A percentile compares a stretch with the other conserved stretches of the same genome.
These are phyloP conservation scores for Metrosideros polymorpha DNA, from an alignment of 441 rosid species.

Conservation along the genomic window DNA sequence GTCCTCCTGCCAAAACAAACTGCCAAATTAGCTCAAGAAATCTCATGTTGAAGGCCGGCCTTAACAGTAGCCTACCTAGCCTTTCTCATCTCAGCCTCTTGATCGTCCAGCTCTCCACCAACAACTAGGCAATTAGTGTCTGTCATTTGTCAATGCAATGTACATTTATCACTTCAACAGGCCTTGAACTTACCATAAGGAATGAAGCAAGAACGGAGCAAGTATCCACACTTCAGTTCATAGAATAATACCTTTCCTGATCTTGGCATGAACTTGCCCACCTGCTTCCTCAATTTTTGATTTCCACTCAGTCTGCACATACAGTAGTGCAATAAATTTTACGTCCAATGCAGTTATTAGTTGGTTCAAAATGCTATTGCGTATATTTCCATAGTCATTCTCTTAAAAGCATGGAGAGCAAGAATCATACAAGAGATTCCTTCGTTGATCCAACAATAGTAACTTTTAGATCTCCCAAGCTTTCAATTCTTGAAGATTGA, in stretches of 20 bases:
- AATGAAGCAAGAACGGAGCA: background rate
- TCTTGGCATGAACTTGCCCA: constrained; percentile 60
- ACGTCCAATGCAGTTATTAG: background rate
- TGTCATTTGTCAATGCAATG: constrained; percentile 12
- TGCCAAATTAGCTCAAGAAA: constrained; percentile 1
- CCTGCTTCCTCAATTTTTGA: constrained; percentile 69
- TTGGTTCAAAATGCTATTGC: background rate
- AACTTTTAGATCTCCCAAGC: constrained; percentile 64
- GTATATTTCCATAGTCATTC: background rate
- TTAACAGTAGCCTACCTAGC: constrained; percentile 55
- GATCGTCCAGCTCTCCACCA: constrained; percentile 44
- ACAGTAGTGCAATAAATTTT: background rate
- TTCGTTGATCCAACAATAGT: constrained; percentile 52
- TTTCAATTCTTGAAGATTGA: constrained; percentile 48
- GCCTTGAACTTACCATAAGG: background rate
- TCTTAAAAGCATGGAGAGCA: background rate
- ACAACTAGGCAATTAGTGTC: constrained; percentile 80
- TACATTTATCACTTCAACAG: background rate
- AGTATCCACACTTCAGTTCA: background rate
- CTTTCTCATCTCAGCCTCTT: constrained; percentile 57
- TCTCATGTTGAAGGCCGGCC: background rate
- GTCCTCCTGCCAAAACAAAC: constrained; percentile 54
- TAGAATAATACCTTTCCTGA: constrained; percentile 53
- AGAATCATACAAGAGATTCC: constrained; percentile 44
- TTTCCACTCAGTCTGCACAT: constrained; percentile 82